Percentiles rank a stretch among this genome's conserved stretches.
phyloP scores from a whole-genome alignment of 2,329 filamentous ascomycete genomes.

The Aspergillus amoenus region DNA sequence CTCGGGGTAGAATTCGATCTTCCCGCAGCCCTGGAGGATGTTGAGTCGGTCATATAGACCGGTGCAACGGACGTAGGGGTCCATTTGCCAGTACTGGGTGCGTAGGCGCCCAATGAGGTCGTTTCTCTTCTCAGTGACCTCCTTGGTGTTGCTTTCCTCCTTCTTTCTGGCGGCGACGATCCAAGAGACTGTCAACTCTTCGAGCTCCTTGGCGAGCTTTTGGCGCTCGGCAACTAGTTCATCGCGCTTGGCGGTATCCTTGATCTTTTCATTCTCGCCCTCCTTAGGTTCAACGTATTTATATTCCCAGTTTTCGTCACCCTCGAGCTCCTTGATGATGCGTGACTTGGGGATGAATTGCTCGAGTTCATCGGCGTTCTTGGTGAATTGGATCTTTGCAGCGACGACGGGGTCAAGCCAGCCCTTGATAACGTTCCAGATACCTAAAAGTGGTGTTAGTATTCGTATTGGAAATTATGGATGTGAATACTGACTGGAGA shows the following conservation, averaged over 20 bases:
- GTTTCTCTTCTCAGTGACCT: constrained; percentile 59
- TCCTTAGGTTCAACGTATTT: constrained; percentile 72
- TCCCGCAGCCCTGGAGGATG: constrained; percentile 66
- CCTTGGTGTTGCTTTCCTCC: constrained; percentile 45
- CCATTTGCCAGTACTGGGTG: constrained; percentile 82
- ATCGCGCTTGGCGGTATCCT: constrained; percentile 63
- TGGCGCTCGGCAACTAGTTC: constrained; percentile 64
- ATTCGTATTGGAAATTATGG: neutral
- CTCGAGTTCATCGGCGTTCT: constrained; percentile 73
- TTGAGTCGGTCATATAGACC: constrained; percentile 83
- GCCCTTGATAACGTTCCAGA: constrained; percentile 92
- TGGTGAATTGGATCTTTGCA: constrained; percentile 89
- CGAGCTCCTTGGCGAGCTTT: constrained; percentile 68
- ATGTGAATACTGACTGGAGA: constrained; percentile 65
- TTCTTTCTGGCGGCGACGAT: constrained; percentile 54
- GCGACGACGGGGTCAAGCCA: constrained; percentile 98
- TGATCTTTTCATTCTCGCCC: constrained; percentile 76
- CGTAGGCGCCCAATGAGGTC: constrained; percentile 63
- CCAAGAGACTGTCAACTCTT: constrained; percentile 75
- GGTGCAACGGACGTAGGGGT: constrained; percentile 80
- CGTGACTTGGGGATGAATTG: constrained; percentile 69
- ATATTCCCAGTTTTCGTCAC: constrained; percentile 82
- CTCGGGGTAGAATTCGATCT: constrained; percentile 66
- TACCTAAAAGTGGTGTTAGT: constrained; percentile 54
- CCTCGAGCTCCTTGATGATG: constrained; percentile 81